A percentile compares a stretch with the other conserved stretches of the same genome.
phyloP scores from a whole-genome alignment of 805 yeast genomes.

The Saccharomyces eubayanus region DNA sequence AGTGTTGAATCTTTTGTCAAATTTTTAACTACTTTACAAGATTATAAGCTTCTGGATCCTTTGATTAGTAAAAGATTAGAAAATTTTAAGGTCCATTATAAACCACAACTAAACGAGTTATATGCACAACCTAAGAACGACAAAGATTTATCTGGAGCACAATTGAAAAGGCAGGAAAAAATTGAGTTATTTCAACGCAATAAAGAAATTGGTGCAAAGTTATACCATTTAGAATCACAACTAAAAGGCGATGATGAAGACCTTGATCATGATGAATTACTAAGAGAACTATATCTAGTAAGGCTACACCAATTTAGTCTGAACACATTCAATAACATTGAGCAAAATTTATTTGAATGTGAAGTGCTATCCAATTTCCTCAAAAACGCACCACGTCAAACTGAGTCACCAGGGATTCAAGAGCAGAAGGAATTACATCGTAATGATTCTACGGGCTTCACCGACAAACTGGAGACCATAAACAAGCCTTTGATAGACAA shows the following conservation, averaged over 20 bases:
- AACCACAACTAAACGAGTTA: constrained; percentile 34
- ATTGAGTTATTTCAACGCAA: constrained; percentile 59
- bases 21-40: constrained; percentile 38
- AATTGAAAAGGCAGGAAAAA: constrained; percentile 56
- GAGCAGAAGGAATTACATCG: constrained; percentile 6
- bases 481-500: constrained; percentile 50
- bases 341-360: constrained; percentile 54
- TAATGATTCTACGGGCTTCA: constrained; percentile 42
- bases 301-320: constrained; percentile 47
- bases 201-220: constrained; percentile 40
- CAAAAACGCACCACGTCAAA: constrained; percentile 15
- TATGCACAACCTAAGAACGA: constrained; percentile 13
- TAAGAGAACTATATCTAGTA: constrained; percentile 48
- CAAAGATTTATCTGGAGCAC: constrained; percentile 21
- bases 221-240: constrained; percentile 34
- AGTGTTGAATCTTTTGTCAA: constrained; percentile 39
- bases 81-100: constrained; percentile 32
- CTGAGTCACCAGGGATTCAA: constrained; percentile 8
- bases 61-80: constrained; percentile 35
- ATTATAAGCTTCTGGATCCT: constrained; percentile 38
- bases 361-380: constrained; percentile 47
- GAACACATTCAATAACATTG: constrained; percentile 48
- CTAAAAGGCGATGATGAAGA: constrained; percentile 27
- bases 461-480: constrained; percentile 53
- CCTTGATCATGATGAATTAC: constrained; percentile 62